These are phyloP conservation scores for Clonostachys solani DNA, from an alignment of 2,329 filamentous ascomycete genomes.

Conservation along the genomic window DNA sequence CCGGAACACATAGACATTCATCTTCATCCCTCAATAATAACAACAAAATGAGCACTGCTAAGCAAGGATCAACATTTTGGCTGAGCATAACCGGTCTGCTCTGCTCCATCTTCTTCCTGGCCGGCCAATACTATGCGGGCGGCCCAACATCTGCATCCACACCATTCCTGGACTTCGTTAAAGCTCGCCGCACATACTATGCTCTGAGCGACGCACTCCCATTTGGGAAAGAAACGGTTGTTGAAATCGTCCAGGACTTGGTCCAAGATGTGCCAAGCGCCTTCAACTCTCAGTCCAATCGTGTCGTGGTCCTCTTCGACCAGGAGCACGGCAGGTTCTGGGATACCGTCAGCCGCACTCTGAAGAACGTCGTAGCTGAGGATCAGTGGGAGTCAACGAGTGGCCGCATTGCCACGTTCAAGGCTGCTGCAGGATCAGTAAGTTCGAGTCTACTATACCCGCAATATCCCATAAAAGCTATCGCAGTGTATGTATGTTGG, in stretches of 20 bases:
- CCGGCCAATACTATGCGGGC: too few species aligned
- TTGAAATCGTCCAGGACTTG: slow-evolving; percentile 59
- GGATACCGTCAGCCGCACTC: slow-evolving; percentile 61
- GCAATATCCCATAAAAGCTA: too few species aligned
- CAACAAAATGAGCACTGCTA: too few species aligned
- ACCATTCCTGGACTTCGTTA: slow-evolving; percentile 68
- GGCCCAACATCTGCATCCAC: too few species aligned
- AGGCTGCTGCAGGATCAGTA: slow-evolving; percentile 71
- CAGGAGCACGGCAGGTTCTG: slow-evolving; percentile 85
- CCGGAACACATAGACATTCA: too few species aligned
- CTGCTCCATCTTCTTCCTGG: too few species aligned
- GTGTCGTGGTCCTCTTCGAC: slow-evolving; percentile 73
- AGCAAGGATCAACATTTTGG: too few species aligned
- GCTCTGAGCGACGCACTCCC: slow-evolving; percentile 59
- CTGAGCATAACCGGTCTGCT: too few species aligned
- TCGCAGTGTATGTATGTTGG: too few species aligned
- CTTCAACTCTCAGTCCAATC: slow-evolving; percentile 86
- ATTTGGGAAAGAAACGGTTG: slow-evolving; percentile 46
- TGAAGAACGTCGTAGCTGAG: slow-evolving; percentile 53
- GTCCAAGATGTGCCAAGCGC: slow-evolving; percentile 69
- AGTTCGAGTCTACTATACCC: background rate
- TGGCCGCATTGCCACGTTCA: slow-evolving; percentile 50
- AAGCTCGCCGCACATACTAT: slow-evolving; percentile 69
- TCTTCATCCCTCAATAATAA: too few species aligned
- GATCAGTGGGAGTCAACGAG: slow-evolving; percentile 54